phyloP scores from a whole-genome alignment of 257 asterid species.

The Avicennia marina region DNA sequence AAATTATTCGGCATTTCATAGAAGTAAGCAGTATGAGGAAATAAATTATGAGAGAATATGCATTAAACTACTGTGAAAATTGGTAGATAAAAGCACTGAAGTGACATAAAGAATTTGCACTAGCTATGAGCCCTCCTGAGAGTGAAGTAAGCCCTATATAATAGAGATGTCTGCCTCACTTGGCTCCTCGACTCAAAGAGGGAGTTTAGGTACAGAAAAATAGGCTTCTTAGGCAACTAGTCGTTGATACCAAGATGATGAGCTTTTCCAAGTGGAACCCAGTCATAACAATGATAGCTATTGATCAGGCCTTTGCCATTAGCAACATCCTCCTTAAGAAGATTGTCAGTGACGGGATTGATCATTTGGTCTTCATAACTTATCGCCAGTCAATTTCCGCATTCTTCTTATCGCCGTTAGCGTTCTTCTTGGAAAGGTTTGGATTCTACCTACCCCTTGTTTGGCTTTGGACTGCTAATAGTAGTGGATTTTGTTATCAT shows the following conservation, averaged over 20 bases:
- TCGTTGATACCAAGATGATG: constrained; percentile 26
- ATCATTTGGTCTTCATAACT: constrained; percentile 68
- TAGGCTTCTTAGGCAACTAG: too few species aligned
- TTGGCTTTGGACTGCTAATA: too few species aligned
- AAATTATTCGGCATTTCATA: constrained; percentile 11
- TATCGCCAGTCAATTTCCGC: constrained; percentile 68
- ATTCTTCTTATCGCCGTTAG: constrained; percentile 50
- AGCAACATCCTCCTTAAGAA: constrained; percentile 62
- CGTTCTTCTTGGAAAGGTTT: constrained; percentile 67
- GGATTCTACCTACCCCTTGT: too few species aligned
- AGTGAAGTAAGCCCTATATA: constrained; percentile 15
- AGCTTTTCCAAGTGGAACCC: constrained; percentile 50
- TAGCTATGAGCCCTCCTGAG: constrained; percentile 7
- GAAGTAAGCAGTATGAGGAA: not conserved
- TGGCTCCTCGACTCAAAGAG: not conserved
- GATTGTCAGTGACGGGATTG: constrained; percentile 47
- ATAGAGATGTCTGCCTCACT: not conserved
- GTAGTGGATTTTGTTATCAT: too few species aligned
- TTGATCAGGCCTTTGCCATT: constrained; percentile 53
- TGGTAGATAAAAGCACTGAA: constrained; percentile 8
- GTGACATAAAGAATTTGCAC: constrained; percentile 15
- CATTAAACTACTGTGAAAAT: constrained; percentile 23
- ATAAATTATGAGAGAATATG: constrained; percentile 22
- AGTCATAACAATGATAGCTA: constrained; percentile 37
- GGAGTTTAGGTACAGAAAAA: too few species aligned